These are phyloP conservation scores for Candida tunisiensis DNA, from an alignment of 1,139 yeast species.

Conservation along the genomic window DNA sequence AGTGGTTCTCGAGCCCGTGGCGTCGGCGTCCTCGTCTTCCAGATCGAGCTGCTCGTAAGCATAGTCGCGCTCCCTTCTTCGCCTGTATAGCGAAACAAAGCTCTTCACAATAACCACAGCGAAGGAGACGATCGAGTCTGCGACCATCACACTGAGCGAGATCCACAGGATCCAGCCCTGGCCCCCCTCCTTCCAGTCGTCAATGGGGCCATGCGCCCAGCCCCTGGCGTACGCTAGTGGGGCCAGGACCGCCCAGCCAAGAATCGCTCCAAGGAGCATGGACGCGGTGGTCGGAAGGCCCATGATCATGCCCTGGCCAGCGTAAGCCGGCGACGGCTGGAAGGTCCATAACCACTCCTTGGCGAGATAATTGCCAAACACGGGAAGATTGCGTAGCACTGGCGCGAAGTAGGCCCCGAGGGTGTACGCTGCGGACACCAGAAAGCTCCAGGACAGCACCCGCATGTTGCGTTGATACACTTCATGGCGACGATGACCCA, in stretches of 20 bases:
- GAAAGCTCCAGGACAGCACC: conserved; percentile 42
- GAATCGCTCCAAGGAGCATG: conserved; percentile 75
- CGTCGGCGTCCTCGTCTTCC: conserved; percentile 4
- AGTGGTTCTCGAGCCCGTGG: no score
- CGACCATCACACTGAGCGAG: conserved; percentile 83
- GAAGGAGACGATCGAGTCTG: conserved; percentile 65
- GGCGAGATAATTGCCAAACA: conserved; percentile 58
- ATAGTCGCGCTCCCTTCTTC: no score
- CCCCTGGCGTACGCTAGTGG: conserved; percentile 53
- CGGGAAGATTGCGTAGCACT: conserved; percentile 44
- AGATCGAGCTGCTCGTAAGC: conserved; percentile 2
- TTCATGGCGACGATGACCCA: conserved; percentile 2
- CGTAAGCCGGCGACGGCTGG: conserved; percentile 93
- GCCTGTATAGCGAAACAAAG: no score
- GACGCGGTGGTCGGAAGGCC: conserved; percentile 83
- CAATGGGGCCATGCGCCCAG: conserved; percentile 86
- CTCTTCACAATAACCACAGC: neutral
- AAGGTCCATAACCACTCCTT: conserved; percentile 64
- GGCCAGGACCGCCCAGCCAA: conserved; percentile 87
- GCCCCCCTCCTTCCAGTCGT: conserved; percentile 85
- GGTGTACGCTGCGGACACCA: conserved; percentile 58
- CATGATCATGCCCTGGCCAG: conserved; percentile 97
- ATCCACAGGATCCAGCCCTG: conserved; percentile 98
- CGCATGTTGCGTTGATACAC: conserved; percentile 29
- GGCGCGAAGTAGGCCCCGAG: conserved; percentile 60